Conservation (phyloP, 768 basidiomycete species). For the Leccinum broughii region DNA sequence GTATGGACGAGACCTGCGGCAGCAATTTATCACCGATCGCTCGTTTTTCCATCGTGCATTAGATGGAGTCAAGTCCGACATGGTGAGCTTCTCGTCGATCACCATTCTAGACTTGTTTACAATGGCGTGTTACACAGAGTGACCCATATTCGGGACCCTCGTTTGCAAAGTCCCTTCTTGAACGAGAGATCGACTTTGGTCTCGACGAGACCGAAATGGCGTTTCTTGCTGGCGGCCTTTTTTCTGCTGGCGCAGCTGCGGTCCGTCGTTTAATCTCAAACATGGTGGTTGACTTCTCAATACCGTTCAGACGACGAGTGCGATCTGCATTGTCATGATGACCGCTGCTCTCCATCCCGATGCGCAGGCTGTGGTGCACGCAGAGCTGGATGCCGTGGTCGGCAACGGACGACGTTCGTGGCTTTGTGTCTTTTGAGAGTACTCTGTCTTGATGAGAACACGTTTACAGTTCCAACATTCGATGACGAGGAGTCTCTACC, state of each 20-base stretch:
- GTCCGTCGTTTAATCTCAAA: no score
- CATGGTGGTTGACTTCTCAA: no score
- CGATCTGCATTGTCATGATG: no score
- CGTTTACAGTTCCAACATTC: no score
- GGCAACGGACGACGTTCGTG: conserved; percentile 32
- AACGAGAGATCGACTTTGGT: conserved; percentile 48
- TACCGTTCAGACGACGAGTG: no score
- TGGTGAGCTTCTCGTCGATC: conserved; percentile 32
- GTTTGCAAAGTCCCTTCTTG: conserved; percentile 55
- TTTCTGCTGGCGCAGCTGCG: conserved; percentile 52
- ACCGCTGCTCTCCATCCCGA: no score
- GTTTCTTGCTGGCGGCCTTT: conserved; percentile 51
- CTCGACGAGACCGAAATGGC: conserved; percentile 36
- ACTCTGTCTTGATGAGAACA: no score
- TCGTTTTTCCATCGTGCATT: conserved; percentile 47
- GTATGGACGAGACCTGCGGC: conserved; percentile 53
- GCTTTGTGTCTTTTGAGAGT: not conserved
- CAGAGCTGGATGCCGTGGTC: conserved; percentile 50
- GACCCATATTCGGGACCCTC: conserved; percentile 34
- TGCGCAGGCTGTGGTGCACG: conserved; percentile 38
- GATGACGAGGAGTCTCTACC: no score
- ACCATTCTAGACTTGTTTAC: not conserved
- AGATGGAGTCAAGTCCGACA: conserved; percentile 39
- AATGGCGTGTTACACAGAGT: not conserved
- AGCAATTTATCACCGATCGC: conserved; percentile 51